Conservation (phyloP, 352 stramenopile species). For the Lagenidium giganteum region DNA sequence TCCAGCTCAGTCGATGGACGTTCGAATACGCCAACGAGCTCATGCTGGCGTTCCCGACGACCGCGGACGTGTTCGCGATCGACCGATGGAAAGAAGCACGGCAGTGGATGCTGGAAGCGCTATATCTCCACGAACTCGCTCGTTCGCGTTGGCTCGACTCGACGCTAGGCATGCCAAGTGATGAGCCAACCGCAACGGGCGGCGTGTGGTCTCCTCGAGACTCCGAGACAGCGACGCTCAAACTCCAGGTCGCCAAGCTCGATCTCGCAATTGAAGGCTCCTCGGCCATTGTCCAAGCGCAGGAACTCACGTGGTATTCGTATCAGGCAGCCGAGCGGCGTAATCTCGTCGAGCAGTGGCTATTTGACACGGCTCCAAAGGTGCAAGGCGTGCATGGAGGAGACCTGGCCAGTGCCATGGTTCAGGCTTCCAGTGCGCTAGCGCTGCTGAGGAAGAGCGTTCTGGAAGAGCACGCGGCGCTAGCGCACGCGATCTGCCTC, state of each 20-base stretch:
- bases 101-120: too few relatives aligned
- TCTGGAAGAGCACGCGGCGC: slow-evolving; percentile 14
- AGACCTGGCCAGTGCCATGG: slow-evolving; percentile 26
- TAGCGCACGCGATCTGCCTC: slow-evolving; percentile 23
- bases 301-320: slow-evolving; percentile 68
- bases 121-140: too few relatives aligned
- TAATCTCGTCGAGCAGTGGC: slow-evolving; percentile 68
- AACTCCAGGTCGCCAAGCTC: slow-evolving; percentile 27
- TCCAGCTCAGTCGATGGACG: too few relatives aligned
- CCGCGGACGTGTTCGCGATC: too few relatives aligned
- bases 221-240: slow-evolving; percentile 26
- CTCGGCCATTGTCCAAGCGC: slow-evolving; percentile 20
- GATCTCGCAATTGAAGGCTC: slow-evolving; percentile 31
- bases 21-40: too few relatives aligned
- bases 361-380: slow-evolving; percentile 33
- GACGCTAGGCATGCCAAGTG: too few relatives aligned
- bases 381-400: slow-evolving; percentile 7
- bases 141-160: too few relatives aligned
- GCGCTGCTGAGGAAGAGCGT: slow-evolving; percentile 6
- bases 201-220: slow-evolving; percentile 22
- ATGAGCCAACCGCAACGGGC: too few relatives aligned
- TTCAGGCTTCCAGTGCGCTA: slow-evolving; percentile 20
- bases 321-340: slow-evolving; percentile 38
- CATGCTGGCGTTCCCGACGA: too few relatives aligned
- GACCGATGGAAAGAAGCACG: too few relatives aligned